These are phyloP conservation scores for Aspergillus sp. DNA, from an alignment of 2,329 filamentous ascomycete genomes.

Conservation along the genomic window DNA sequence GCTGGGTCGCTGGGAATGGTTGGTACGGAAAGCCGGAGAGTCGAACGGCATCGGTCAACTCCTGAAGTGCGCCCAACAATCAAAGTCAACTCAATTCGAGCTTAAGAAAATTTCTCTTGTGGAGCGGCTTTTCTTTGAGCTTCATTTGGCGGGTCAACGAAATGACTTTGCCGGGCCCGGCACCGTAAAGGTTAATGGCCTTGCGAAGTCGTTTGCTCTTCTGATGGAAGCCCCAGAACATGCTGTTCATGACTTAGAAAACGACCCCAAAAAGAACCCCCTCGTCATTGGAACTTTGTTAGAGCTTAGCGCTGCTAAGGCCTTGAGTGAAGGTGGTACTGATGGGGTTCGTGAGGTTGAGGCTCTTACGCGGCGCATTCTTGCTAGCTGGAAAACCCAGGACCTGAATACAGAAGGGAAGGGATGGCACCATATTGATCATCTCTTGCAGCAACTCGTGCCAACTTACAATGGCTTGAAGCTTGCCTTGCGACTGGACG, in stretches of 20 bases:
- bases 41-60: constrained; percentile 37
- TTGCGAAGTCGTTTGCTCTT: constrained; percentile 35
- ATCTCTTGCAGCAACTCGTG: constrained; percentile 31
- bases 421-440: constrained; percentile 22
- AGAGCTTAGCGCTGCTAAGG: constrained; percentile 46
- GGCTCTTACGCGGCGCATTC: constrained; percentile 40
- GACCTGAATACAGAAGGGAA: constrained; percentile 22
- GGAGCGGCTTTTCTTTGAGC: constrained; percentile 36
- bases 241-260: constrained; percentile 16
- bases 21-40: constrained; percentile 39
- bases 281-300: constrained; percentile 45
- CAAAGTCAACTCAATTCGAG: constrained; percentile 35
- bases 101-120: constrained; percentile 31
- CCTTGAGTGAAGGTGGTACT: constrained; percentile 37
- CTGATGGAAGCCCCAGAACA: constrained; percentile 40
- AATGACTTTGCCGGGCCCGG: constrained; percentile 35
- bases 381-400: constrained; percentile 33
- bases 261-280: constrained; percentile 41
- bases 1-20: constrained; percentile 29
- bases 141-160: constrained; percentile 36
- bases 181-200: constrained; percentile 28
- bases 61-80: constrained; percentile 38
- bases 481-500: constrained; percentile 37
- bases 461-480: constrained; percentile 45
- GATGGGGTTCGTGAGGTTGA: constrained; percentile 43